Evolutionary conservation across 2,329 filamentous ascomycete genomes (phyloP), one percentile per base, ranked within the genome.

Genomic region (Pseudogymnoascus pannorum): DNA sequence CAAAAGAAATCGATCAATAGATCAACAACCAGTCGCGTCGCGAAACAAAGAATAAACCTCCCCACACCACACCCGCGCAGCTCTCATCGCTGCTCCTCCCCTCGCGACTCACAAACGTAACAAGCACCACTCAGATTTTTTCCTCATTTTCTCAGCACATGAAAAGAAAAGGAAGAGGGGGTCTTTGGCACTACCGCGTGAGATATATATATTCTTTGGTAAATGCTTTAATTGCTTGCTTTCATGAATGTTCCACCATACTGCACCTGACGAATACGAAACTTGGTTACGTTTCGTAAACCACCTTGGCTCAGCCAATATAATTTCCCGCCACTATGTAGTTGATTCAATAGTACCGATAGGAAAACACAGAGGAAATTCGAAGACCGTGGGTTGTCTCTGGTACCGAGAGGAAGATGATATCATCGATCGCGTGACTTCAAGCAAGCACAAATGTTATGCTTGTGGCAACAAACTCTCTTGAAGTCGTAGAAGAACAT

Each of bases 131-230:
- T 31, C 26, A 20, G 26, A 33, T 31, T 54, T 54, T 54, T 54
- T 54, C 26, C 26, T 54, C 48, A 31, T 54, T 20, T 54, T 54
- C 48, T 54, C 48, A 31, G 48, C 26, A 54, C 48, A 11, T 54
- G 48, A 14, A 20, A 16, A 33, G 22, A 20, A 31, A 31, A 20
- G 16, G 14, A 54, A 12, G 18, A 18, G 2, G 48, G 11, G 16
- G n/a, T 20, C 26, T 31, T 12, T 6, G n/a, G 20, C 26, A 20
- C 48, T 14, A 20, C 26, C 1, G 5, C 26, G 48, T 20, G 48
- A 14, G 26, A 26, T 54, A 31, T 54, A 14, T 54, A 54, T 54
- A 5, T 31, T 2, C 1, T 54, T 54, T 54, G 48, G 48, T 54
- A 54, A 20, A 14, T 54, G 48, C n/a, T 33, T 26, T 54, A 26